Evolutionary conservation across 2,329 filamentous ascomycete genomes (phyloP).

Genomic region (Calonectria fujianensis): DNA sequence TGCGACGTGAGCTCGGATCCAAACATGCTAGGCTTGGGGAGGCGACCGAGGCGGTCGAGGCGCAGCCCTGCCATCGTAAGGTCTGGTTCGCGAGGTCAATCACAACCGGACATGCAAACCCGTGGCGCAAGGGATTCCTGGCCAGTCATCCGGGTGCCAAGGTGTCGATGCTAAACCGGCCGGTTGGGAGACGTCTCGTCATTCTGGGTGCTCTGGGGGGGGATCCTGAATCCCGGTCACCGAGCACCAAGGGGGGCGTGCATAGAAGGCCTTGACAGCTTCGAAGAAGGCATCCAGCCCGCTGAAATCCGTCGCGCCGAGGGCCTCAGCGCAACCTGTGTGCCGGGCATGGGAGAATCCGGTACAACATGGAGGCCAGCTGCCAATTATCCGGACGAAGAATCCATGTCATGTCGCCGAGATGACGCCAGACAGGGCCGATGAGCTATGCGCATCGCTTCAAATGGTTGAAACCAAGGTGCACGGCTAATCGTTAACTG

Average conservation of each 20-base stretch:
- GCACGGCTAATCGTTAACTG: slow-evolving; percentile 29
- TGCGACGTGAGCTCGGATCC: slow-evolving; percentile 35
- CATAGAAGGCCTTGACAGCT: slow-evolving; percentile 32
- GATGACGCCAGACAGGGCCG: slow-evolving; percentile 41
- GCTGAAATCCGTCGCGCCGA: slow-evolving; percentile 24
- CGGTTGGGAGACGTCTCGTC: slow-evolving; percentile 35
- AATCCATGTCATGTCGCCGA: slow-evolving; percentile 38
- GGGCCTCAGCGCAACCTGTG: slow-evolving; percentile 19
- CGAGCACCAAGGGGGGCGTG: slow-evolving; percentile 29
- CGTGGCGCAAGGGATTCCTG: slow-evolving; percentile 28
- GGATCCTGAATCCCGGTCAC: slow-evolving; percentile 22
- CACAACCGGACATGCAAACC: slow-evolving; percentile 30
- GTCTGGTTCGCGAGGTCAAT: slow-evolving; percentile 20
- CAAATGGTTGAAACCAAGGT: slow-evolving; percentile 14
- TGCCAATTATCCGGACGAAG: slow-evolving; percentile 32
- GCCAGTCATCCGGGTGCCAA: slow-evolving; percentile 29
- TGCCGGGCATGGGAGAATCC: slow-evolving; percentile 21
- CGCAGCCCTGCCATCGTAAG: slow-evolving; percentile 32
- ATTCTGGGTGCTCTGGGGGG: slow-evolving; percentile 11
- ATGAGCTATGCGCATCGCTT: slow-evolving; percentile 22
- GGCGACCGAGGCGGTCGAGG: slow-evolving; percentile 9
- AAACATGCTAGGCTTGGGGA: slow-evolving; percentile 17
- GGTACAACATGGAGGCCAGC: slow-evolving; percentile 19
- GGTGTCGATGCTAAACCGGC: slow-evolving; percentile 35
- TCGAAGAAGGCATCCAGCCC: slow-evolving; percentile 25